A percentile compares a stretch with the other conserved stretches of the same genome.
phyloP scores from a whole-genome alignment of 176 grass and related monocot species.

The Sorghum bicolor region Sorghum_bicolor_NCBIv3 NC_012875.2:59353001-59353500 shows the following conservation, averaged over 20 bases:
- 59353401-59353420: constrained; percentile 45
- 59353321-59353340: constrained; percentile 47
- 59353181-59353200: constrained; percentile 32
- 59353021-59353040: no score
- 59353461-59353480: constrained; percentile 47
- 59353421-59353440: constrained; percentile 37
- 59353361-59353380: constrained; percentile 33
- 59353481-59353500: constrained; percentile 47
- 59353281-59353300: constrained; percentile 15
- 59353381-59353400: constrained; percentile 49
- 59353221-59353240: constrained; percentile 62
- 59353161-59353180: constrained; percentile 63
- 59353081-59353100: no score
- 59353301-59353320: constrained; percentile 53
- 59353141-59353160: constrained; percentile 29
- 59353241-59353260: constrained; percentile 60
- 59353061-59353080: no score
- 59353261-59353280: constrained; percentile 39
- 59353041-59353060: no score
- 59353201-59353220: constrained; percentile 46
- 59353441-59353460: constrained; percentile 47
- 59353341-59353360: constrained; percentile 37
- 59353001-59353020: no score
- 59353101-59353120: no score
- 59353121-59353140: not conserved